A percentile compares a stretch with the other conserved stretches of the same genome.
Evolutionary conservation across 768 basidiomycete species (phyloP).

Genomic region (Kwoniella dendrophila): DNA sequence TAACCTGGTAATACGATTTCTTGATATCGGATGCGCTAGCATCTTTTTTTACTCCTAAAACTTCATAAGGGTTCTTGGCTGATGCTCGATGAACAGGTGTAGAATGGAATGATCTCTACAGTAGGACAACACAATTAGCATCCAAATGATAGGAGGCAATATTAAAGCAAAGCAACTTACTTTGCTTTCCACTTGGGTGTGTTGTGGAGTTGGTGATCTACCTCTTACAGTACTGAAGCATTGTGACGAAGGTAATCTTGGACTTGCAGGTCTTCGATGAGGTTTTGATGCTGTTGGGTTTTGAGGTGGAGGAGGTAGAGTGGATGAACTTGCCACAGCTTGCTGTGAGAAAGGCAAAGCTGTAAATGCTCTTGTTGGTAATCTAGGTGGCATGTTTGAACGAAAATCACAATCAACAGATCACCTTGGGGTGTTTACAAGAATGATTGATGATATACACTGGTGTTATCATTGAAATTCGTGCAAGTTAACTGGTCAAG

Average conservation of each 20-base stretch:
- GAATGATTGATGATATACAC: neutral
- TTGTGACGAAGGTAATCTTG: conserved; percentile 13
- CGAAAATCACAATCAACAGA: neutral
- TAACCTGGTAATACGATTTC: conserved; percentile 92
- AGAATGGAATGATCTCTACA: conserved; percentile 75
- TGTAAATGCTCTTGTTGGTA: conserved; percentile 32
- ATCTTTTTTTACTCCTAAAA: conserved; percentile 84
- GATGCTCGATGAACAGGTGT: conserved; percentile 62
- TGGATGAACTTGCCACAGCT: conserved; percentile 32
- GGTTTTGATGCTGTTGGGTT: neutral
- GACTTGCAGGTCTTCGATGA: conserved; percentile 15
- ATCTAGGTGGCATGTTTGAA: conserved; percentile 36
- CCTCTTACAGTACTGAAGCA: conserved; percentile 11
- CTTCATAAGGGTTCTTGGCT: conserved; percentile 82
- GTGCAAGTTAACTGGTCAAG: conserved; percentile 11
- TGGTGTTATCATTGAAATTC: neutral
- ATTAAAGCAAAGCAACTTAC: neutral
- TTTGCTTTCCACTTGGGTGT: conserved; percentile 1
- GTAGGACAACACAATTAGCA: neutral
- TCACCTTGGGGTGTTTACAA: neutral
- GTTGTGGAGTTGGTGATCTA: neutral
- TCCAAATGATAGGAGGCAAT: neutral
- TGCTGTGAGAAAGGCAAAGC: conserved; percentile 24
- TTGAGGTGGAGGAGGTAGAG: conserved; percentile 25
- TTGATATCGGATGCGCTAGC: conserved; percentile 87